Base-by-base conservation (phyloP, 108 stramenopile genomes). In the Discostella stelligeroides region DNA sequence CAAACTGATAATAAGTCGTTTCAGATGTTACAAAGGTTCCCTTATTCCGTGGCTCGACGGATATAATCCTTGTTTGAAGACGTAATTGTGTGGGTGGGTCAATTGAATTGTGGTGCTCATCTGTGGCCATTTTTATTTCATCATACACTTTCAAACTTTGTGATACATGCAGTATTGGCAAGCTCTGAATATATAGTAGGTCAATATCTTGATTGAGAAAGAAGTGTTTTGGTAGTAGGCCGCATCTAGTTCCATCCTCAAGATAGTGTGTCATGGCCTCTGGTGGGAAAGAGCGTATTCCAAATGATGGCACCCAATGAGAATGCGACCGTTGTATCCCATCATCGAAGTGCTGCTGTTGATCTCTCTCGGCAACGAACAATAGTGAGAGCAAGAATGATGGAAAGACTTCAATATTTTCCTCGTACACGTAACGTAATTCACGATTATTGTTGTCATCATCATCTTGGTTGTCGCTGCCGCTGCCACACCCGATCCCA, bases 1-100 rank as follows among this genome's bases (percentile, higher is more conserved):
- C 37, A n/a, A 20, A 20, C 10, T 63, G 59, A 50, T 73, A 48
- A 21, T 62, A 72, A 15, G 62, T 61, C 0, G 81, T 81, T 79
- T 86, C 74, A 8, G 86, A 79, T 11, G 86, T 87, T 0, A 92
- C 85, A 77, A 92, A 92, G 7, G 92, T 87, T 17, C 92, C 92
- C 23, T 90, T 78, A 1, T 75, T 84, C 20, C 86, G 86, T 10
- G 92, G 92, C 56, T 73, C 53, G 9, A 90, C 75, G 0, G 82
- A 60, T 34, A 85, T 24, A 14, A 85, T 49, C 23, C 39, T 38
- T 14, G 66, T 46, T 56, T 78, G 54, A 17, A 73, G 71, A 38
- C 24, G 13, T 17, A 70, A 25, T 47, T 48, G 43, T 20, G 42
- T 47, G n/a, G 69, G 78, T 39, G 54, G 29, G 41, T 81, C 75